Evolutionary conservation across 495 filamentous ascomycete genomes (phyloP), one percentile per base, ranked within the genome.

Genomic region (Penicillium soppii): DNA sequence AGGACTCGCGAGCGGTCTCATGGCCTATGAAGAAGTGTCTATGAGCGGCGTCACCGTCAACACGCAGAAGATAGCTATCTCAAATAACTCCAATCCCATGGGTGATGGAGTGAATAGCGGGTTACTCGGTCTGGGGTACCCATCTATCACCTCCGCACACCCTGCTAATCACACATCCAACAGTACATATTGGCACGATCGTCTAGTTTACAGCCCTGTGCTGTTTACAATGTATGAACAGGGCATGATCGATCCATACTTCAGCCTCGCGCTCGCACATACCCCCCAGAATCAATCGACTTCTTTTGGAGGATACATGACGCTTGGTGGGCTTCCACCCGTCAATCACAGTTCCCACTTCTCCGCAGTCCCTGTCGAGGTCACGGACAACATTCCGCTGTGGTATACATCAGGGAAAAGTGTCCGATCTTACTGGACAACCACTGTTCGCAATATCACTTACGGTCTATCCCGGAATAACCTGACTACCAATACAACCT

Each of bases 81-180:
- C 79, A 6, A 69, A 80, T 46, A 53, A 49, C 19, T 74, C 75
- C 5, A 64, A 63, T 32, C 78, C 76, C 65, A 67, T 68, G 41
- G 80, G 80, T 7, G 74, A 78, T 49, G 75, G 65, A 1, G 43
- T 62, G 4, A 66, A 59, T 37, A 66, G 59, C 33, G 86, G 86
- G 3, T 52, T 88, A 15, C 63, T 88, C 7, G 85, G 86, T 2
- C 71, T 89, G 19, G 82, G 74, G 0, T 88, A 82, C 50, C 83
- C 82, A 4, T 57, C 71, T 1, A 53, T 84, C 20, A 67, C 68
- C 0, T 63, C 58, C 2, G 68, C 68, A 13, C 63, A 69, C 25
- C 58, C 58, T 4, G 52, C 32, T n/a, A 61, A 61, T 36, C 22
- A 55, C 30, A 40, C 52, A 59, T 66, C 38, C 72, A 69, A 57